Conservation (phyloP, 495 filamentous ascomycete species). For the Staphylotrichum tortipilum region DNA sequence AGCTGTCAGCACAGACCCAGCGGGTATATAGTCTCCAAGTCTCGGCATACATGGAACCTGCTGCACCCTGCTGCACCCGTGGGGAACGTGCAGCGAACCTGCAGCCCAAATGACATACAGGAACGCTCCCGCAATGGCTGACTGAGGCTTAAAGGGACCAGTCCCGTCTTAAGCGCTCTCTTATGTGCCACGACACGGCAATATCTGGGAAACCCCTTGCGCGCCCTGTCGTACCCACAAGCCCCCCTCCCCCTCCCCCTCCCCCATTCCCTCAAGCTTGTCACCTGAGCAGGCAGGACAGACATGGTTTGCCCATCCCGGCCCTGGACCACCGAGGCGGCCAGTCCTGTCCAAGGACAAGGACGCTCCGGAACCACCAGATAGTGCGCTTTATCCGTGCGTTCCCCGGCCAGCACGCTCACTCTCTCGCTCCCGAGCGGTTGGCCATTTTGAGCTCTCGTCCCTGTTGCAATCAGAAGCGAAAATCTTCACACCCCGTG, state of each 20-base stretch:
- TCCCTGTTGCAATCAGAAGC: background rate
- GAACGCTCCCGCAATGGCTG: background rate
- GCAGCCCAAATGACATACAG: constrained; percentile 9
- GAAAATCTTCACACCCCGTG: background rate
- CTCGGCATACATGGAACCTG: background rate
- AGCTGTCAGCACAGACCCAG: constrained; percentile 1
- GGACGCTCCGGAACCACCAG: constrained; percentile 20
- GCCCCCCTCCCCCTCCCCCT: too few species aligned
- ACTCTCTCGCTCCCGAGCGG: too few species aligned
- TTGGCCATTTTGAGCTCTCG: too few species aligned
- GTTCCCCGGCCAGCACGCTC: too few species aligned
- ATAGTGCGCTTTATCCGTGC: constrained; percentile 24
- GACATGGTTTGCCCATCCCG: constrained; percentile 10
- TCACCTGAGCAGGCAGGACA: constrained; percentile 24
- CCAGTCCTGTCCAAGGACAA: constrained; percentile 19
- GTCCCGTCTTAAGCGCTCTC: constrained; percentile 13
- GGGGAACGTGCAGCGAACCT: background rate
- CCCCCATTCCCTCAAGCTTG: too few species aligned
- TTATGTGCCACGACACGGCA: too few species aligned
- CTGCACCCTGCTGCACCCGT: too few species aligned
- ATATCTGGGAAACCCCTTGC: constrained; percentile 12
- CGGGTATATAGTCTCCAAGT: background rate
- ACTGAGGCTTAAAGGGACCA: constrained; percentile 6
- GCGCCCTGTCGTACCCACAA: constrained; percentile 1
- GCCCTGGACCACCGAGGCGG: constrained; percentile 10